A percentile compares a stretch with the other conserved stretches of the same genome.
Conservation (phyloP, 352 stramenopile species). For the Globisporangium nunn region DNA sequence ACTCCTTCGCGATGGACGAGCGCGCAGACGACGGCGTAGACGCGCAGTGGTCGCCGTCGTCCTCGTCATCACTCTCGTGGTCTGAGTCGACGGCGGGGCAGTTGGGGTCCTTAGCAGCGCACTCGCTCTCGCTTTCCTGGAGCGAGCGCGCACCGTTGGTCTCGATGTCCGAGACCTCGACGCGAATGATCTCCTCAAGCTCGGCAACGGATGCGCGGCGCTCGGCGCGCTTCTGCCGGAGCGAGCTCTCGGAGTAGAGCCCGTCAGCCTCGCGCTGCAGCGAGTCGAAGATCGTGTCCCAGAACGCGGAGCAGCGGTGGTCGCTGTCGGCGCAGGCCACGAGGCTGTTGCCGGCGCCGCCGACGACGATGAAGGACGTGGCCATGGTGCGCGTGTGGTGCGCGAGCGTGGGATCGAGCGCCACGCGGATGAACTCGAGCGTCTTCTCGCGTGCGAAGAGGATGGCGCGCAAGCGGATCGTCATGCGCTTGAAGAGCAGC, state of each 20-base stretch:
- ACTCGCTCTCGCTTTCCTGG: conserved; percentile 57
- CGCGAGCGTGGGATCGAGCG: conserved; percentile 42
- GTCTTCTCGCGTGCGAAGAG: conserved; percentile 66
- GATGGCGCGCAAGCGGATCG: conserved; percentile 59
- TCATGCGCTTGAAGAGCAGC: conserved; percentile 85
- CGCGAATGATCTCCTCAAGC: conserved; percentile 69
- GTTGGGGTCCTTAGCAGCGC: conserved; percentile 13
- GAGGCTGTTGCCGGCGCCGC: conserved; percentile 48
- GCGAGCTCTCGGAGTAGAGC: conserved; percentile 29
- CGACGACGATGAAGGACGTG: conserved; percentile 73
- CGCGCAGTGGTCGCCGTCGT: background rate
- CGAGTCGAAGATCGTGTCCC: conserved; percentile 61
- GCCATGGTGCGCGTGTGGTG: conserved; percentile 64
- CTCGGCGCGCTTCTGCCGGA: conserved; percentile 29
- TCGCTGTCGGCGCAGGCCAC: conserved; percentile 35
- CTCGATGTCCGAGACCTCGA: conserved; percentile 69
- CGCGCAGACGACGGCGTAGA: conserved; percentile 9
- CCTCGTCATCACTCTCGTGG: conserved; percentile 14
- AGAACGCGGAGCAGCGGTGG: conserved; percentile 57
- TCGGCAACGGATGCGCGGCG: conserved; percentile 46
- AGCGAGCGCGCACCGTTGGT: conserved; percentile 58
- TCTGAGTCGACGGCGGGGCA: conserved; percentile 21
- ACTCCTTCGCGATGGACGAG: conserved; percentile 4
- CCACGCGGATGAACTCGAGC: conserved; percentile 63
- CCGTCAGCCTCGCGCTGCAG: conserved; percentile 55